Percentiles rank a stretch among this genome's conserved stretches.
These are phyloP conservation scores for Gaeumannomyces tritici DNA, from an alignment of 2,329 filamentous ascomycete genomes.

Conservation along the genomic window DNA sequence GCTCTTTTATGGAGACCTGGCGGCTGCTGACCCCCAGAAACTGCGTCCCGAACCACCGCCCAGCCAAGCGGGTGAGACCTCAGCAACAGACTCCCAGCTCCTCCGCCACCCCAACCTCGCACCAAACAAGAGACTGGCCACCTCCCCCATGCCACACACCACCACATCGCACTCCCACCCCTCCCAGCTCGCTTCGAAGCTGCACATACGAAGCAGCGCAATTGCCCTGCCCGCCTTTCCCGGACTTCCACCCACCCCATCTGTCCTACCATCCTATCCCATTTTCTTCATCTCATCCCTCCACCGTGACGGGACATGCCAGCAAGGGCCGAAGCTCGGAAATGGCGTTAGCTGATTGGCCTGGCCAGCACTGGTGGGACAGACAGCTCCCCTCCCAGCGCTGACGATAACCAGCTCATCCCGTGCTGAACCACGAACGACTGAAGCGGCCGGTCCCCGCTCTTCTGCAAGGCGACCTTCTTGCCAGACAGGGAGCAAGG, in stretches of 20 bases:
- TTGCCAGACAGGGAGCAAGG: background rate
- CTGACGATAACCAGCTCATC: background rate
- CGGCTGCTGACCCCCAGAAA: background rate
- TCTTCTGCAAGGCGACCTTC: background rate
- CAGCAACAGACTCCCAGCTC: background rate
- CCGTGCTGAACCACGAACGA: background rate
- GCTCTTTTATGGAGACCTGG: background rate
- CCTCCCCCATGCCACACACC: background rate
- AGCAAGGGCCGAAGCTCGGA: background rate
- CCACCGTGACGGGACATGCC: background rate
- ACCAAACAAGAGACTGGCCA: background rate
- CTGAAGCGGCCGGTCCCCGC: background rate
- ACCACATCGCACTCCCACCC: too few species aligned
- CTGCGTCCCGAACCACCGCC: background rate
- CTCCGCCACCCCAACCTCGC: background rate
- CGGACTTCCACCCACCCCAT: background rate
- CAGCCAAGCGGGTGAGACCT: background rate
- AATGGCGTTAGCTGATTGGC: conserved; percentile 1
- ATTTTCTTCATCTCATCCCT: background rate
- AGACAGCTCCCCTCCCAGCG: background rate
- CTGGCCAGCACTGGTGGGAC: background rate
- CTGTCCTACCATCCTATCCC: background rate
- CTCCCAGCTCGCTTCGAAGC: background rate
- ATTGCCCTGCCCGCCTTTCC: too few species aligned
- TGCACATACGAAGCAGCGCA: too few species aligned